Percentiles rank a stretch among this genome's conserved stretches.
These are phyloP conservation scores for Perkinsus olseni DNA, from an alignment of 169 alveolate genomes.

Conservation along the genomic window DNA sequence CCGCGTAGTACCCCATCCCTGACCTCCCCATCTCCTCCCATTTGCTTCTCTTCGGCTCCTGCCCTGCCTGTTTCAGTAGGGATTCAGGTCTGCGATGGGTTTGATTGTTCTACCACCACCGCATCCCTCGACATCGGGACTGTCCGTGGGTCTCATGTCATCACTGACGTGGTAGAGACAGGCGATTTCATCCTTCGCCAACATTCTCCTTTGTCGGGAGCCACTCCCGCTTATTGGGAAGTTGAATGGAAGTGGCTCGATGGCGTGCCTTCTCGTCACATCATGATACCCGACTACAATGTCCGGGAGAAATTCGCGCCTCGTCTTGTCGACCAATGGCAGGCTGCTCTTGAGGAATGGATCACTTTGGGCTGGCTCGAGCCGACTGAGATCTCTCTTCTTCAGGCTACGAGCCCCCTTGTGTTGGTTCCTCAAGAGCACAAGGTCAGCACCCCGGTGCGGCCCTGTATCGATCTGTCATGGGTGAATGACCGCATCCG, in stretches of 20 bases:
- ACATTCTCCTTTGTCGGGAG: too few species aligned
- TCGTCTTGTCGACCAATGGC: not conserved
- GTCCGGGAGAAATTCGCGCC: not conserved
- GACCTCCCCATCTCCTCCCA: not conserved
- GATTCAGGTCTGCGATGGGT: not conserved
- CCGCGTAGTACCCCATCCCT: not conserved
- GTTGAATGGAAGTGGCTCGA: not conserved
- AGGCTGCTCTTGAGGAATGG: not conserved
- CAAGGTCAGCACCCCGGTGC: not conserved
- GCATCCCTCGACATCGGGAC: not conserved
- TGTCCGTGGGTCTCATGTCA: not conserved
- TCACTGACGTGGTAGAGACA: not conserved
- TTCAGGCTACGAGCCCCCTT: not conserved
- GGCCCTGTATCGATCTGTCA: not conserved
- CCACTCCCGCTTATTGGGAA: too few species aligned
- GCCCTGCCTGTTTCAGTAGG: not conserved
- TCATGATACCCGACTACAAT: not conserved
- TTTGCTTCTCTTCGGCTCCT: not conserved
- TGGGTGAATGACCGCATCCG: not conserved
- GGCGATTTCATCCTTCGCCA: not conserved
- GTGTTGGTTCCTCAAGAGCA: not conserved
- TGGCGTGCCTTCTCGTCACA: not conserved
- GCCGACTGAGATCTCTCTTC: not conserved
- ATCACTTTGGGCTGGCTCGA: not conserved
- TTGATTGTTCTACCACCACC: too few species aligned